Evolutionary conservation across 495 filamentous ascomycete species (phyloP).

Genomic region (Neurospora terricola): DNA sequence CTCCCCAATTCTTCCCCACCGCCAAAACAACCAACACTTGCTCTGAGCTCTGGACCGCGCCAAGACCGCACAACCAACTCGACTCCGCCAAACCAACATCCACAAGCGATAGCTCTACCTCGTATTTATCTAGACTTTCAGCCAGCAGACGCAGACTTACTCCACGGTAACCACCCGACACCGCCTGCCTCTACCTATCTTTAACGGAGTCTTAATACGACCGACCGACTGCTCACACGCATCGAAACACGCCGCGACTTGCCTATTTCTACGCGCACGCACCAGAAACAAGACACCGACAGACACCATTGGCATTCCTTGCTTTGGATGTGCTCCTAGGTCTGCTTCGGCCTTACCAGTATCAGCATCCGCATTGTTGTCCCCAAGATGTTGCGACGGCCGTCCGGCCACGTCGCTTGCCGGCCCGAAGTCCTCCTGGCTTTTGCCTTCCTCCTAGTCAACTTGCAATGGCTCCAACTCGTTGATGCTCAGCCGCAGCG

Average conservation of each 20-base stretch:
- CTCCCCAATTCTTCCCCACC: background rate
- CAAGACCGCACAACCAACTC: background rate
- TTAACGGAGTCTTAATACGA: background rate
- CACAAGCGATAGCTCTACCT: background rate
- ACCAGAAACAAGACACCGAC: background rate
- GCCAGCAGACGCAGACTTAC: background rate
- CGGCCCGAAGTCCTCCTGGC: slow-evolving; percentile 38
- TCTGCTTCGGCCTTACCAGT: background rate
- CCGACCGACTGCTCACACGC: background rate
- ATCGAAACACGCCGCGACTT: background rate
- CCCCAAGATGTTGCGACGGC: slow-evolving; percentile 47
- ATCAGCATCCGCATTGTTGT: slow-evolving; percentile 30
- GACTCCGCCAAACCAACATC: background rate
- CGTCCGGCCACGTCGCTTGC: slow-evolving; percentile 40
- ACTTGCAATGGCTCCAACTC: slow-evolving; percentile 41
- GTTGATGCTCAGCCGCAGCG: slow-evolving; percentile 52
- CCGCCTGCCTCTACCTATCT: background rate
- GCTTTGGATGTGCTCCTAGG: background rate
- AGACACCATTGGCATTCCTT: background rate
- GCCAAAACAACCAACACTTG: background rate
- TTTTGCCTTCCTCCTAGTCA: slow-evolving; percentile 39
- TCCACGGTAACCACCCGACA: background rate
- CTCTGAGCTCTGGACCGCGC: background rate
- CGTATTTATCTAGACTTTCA: background rate
- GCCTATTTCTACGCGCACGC: background rate